Evolutionary conservation across 306 rosid genomes (phyloP).

Genomic region (Dicorynia guianensis): DNA sequence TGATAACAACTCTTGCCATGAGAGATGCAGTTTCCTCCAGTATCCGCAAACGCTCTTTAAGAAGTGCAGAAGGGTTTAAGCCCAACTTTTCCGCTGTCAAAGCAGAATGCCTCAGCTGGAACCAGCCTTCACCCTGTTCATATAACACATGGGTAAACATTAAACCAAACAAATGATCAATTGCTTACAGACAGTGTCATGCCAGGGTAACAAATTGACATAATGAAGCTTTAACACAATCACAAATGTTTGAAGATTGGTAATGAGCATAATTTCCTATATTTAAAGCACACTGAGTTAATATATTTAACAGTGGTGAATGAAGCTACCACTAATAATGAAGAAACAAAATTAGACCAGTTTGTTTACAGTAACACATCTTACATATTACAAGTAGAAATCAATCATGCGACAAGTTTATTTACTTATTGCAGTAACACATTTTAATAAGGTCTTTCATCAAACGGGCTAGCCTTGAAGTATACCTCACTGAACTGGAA

Average conservation of each 20-base stretch:
- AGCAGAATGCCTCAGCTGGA: slow-evolving; percentile 31
- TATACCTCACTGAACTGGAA: background rate
- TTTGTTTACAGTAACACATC: too few relatives aligned
- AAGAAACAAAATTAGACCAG: too few relatives aligned
- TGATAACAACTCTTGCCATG: slow-evolving; percentile 59
- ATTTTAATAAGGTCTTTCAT: too few relatives aligned
- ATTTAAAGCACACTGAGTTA: background rate
- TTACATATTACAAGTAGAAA: too few relatives aligned
- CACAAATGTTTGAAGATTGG: slow-evolving; percentile 20
- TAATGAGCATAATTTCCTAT: background rate
- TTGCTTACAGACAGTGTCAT: slow-evolving; percentile 8
- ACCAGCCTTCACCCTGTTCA: slow-evolving; percentile 64
- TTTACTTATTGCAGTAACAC: too few relatives aligned
- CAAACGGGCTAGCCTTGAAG: too few relatives aligned
- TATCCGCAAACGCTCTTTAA: slow-evolving; percentile 52
- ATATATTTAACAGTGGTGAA: too few relatives aligned
- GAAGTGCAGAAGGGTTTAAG: slow-evolving; percentile 33
- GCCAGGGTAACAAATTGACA: background rate
- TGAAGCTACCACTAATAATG: too few relatives aligned
- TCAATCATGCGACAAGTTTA: too few relatives aligned
- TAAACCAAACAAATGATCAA: slow-evolving; percentile 13
- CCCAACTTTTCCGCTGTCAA: background rate
- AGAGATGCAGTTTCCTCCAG: slow-evolving; percentile 53
- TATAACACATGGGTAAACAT: slow-evolving; percentile 20
- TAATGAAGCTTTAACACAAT: slow-evolving; percentile 10